A percentile compares a stretch with the other conserved stretches of the same genome.
Evolutionary conservation across 2,329 filamentous ascomycete genomes (phyloP).

Genomic region (Massarina eburnea): DNA sequence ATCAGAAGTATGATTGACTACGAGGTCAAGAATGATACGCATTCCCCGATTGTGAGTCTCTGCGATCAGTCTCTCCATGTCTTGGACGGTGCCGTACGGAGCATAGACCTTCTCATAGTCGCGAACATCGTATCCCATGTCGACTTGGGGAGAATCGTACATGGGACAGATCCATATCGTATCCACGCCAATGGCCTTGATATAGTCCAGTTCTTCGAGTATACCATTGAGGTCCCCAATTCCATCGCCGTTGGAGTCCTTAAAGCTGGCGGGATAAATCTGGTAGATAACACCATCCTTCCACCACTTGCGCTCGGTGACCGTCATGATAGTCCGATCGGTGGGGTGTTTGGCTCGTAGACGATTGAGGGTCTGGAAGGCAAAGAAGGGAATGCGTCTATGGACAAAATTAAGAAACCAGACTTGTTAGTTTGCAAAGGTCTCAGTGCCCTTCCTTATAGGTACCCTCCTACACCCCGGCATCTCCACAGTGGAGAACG

Average conservation of each 20-base stretch:
- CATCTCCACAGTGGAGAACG: neutral
- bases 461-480: neutral
- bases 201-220: conserved; percentile 59
- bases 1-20: conserved; percentile 45
- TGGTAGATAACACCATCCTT: conserved; percentile 64
- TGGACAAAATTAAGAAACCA: neutral
- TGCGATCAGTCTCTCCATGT: conserved; percentile 42
- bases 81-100: conserved; percentile 43
- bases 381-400: neutral
- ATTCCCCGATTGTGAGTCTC: conserved; percentile 41
- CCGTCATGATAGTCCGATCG: conserved; percentile 26
- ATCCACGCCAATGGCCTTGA: conserved; percentile 50
- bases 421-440: neutral
- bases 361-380: neutral
- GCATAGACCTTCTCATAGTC: conserved; percentile 45
- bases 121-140: conserved; percentile 46
- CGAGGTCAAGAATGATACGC: conserved; percentile 44
- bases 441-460: neutral
- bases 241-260: conserved; percentile 60
- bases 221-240: conserved; percentile 61
- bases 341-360: neutral
- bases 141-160: conserved; percentile 51
- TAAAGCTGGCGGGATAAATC: conserved; percentile 64
- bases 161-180: conserved; percentile 44
- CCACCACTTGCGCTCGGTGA: conserved; percentile 54